phyloP scores from a whole-genome alignment of 2,329 filamentous ascomycete species.

The Botrytis aclada region DNA sequence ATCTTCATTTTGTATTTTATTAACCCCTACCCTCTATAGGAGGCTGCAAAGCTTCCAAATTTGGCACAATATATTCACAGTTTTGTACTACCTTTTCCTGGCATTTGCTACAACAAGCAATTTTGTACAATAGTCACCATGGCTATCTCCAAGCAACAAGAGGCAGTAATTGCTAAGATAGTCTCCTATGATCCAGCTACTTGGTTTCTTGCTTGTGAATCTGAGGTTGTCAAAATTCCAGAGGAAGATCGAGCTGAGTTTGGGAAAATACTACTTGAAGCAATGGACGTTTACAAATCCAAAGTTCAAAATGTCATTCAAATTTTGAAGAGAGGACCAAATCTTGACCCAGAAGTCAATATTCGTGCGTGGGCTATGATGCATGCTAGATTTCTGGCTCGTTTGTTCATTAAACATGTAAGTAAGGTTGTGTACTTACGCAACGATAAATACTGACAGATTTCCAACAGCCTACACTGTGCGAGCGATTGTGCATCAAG shows the following conservation, averaged over 20 bases:
- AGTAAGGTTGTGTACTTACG: neutral
- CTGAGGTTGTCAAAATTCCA: neutral
- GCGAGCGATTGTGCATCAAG: neutral
- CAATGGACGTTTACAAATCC: neutral
- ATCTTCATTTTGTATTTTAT: neutral
- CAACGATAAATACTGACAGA: neutral
- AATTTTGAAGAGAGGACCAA: neutral
- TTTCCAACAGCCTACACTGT: neutral
- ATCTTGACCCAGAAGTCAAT: neutral
- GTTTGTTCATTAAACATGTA: slow-evolving; percentile 12
- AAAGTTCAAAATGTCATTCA: neutral
- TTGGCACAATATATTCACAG: neutral
- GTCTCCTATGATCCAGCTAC: neutral
- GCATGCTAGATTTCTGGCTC: neutral
- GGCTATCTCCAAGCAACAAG: neutral
- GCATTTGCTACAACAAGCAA: neutral
- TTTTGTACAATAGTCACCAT: neutral
- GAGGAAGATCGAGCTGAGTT: neutral
- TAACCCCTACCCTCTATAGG: neutral
- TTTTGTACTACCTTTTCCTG: neutral
- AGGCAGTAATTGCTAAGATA: neutral
- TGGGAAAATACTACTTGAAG: neutral
- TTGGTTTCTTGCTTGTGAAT: neutral
- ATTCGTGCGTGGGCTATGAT: neutral
- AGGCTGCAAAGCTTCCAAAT: neutral